Evolutionary conservation across 345 rosid genomes (phyloP).

Genomic region (Syzygium aqueum): DNA sequence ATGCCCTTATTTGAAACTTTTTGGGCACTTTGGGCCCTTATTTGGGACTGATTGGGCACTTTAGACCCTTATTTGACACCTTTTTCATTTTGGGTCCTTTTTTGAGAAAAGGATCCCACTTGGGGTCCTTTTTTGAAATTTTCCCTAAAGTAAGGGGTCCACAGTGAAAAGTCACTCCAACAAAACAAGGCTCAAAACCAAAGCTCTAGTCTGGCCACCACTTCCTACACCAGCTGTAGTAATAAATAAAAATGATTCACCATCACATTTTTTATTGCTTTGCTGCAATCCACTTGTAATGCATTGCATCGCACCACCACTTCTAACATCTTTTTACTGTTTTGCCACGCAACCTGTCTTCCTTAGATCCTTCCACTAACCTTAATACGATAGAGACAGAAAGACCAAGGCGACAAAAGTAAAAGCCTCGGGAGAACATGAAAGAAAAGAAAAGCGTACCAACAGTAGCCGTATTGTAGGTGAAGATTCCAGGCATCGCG

Average conservation of each 20-base stretch:
- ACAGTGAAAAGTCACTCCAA: background rate
- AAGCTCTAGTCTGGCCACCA: background rate
- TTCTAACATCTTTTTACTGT: background rate
- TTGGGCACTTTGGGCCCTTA: too few relatives aligned
- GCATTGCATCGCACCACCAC: background rate
- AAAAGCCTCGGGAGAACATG: background rate
- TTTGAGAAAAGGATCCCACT: too few relatives aligned
- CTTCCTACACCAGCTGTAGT: background rate
- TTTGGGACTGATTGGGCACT: too few relatives aligned
- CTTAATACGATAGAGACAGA: background rate
- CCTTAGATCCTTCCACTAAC: background rate
- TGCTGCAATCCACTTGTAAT: background rate
- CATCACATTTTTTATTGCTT: background rate
- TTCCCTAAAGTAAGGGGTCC: too few relatives aligned
- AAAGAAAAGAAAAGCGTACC: conserved; percentile 27
- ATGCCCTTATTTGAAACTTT: too few relatives aligned
- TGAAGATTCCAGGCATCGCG: conserved; percentile 54
- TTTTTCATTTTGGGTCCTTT: too few relatives aligned
- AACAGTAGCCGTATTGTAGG: conserved; percentile 73
- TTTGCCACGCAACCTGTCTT: background rate
- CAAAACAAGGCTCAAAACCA: background rate
- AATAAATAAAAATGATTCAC: background rate
- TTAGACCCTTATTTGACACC: too few relatives aligned
- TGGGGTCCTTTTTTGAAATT: too few relatives aligned
- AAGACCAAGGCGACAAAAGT: background rate